phyloP scores from a whole-genome alignment of 1,284 basidiomycete genomes.

The Tylopilus sp. region DNA sequence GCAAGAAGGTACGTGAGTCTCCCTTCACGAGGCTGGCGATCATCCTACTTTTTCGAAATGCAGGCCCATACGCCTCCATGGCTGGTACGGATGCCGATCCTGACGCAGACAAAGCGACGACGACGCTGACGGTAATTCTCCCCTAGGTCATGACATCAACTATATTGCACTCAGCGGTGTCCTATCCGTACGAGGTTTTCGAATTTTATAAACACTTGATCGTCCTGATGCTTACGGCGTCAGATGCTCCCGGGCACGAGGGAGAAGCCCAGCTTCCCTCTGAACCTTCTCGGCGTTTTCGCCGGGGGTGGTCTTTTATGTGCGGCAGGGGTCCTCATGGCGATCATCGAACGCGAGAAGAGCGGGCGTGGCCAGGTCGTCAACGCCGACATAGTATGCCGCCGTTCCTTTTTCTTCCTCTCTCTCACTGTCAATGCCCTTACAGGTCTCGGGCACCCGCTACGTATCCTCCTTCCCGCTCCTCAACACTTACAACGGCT shows the following conservation, averaged over 20 bases:
- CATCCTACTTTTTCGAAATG: constrained; percentile 14
- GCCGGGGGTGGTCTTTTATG: constrained; percentile 78
- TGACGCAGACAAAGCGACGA: neutral
- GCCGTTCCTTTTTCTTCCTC: too few species aligned
- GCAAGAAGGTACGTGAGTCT: constrained; percentile 43
- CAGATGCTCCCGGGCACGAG: constrained; percentile 66
- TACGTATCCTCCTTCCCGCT: constrained; percentile 74
- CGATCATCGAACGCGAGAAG: constrained; percentile 61
- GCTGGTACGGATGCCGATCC: constrained; percentile 47
- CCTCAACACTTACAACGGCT: constrained; percentile 43
- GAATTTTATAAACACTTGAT: neutral
- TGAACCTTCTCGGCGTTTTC: constrained; percentile 79
- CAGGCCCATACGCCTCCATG: constrained; percentile 65
- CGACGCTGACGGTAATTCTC: constrained; percentile 6
- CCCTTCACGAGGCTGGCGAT: constrained; percentile 3
- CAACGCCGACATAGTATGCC: constrained; percentile 68
- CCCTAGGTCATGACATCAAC: constrained; percentile 76
- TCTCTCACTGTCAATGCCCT: neutral
- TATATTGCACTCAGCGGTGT: constrained; percentile 82
- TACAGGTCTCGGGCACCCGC: constrained; percentile 72
- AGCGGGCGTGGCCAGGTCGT: constrained; percentile 74
- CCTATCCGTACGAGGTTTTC: constrained; percentile 55
- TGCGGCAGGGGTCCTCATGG: constrained; percentile 71
- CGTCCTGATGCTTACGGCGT: neutral
- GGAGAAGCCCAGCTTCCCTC: constrained; percentile 67